phyloP scores from a whole-genome alignment of 1,284 basidiomycete genomes.

The Tausonia pullulans region DNA sequence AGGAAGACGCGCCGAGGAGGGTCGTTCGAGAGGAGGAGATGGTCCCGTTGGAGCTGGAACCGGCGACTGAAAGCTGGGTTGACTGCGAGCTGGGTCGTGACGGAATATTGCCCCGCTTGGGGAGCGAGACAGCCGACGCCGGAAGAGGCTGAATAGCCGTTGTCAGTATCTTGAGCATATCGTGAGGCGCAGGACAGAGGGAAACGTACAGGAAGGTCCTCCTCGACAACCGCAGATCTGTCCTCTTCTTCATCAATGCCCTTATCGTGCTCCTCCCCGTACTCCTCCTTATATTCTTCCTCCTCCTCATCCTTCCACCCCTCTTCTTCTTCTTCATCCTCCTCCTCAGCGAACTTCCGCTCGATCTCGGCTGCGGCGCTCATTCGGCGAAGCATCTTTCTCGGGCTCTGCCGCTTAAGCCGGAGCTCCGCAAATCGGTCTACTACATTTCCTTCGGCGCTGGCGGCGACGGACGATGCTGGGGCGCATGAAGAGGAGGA shows the following conservation, averaged over 20 bases:
- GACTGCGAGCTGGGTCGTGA: too few relatives aligned
- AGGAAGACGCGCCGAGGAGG: background rate
- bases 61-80: too few relatives aligned
- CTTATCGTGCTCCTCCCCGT: too few relatives aligned
- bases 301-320: slow-evolving; percentile 16
- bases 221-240: too few relatives aligned
- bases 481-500: too few relatives aligned
- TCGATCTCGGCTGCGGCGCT: slow-evolving; percentile 34
- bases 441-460: too few relatives aligned
- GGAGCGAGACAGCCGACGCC: too few relatives aligned
- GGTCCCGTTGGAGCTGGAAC: background rate
- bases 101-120: too few relatives aligned
- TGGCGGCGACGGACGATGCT: too few relatives aligned
- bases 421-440: background rate
- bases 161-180: too few relatives aligned
- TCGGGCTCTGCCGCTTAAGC: slow-evolving; percentile 23
- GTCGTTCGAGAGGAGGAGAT: background rate
- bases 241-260: too few relatives aligned
- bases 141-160: too few relatives aligned
- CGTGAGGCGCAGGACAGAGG: background rate
- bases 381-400: slow-evolving; percentile 26
- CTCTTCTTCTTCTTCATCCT: slow-evolving; percentile 2
- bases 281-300: background rate
- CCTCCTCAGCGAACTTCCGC: slow-evolving; percentile 22
- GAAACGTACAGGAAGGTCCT: slow-evolving; percentile 23